Evolutionary conservation across 1,139 yeast genomes (phyloP).

Genomic region (Meyerozyma guilliermondii): DNA sequence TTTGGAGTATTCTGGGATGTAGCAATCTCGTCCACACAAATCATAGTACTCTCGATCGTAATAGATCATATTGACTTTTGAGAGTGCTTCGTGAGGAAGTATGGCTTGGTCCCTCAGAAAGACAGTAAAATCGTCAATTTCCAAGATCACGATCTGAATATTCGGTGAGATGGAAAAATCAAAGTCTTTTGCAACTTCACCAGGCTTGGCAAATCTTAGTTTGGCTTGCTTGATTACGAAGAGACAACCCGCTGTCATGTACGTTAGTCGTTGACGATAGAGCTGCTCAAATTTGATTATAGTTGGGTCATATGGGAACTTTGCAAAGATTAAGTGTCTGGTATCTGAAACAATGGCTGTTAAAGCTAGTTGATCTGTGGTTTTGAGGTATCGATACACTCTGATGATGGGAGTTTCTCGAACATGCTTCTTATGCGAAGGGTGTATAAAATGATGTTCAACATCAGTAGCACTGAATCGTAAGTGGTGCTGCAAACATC

Average conservation of each 20-base stretch:
- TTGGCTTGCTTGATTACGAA: slow-evolving; percentile 22
- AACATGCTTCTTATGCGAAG: slow-evolving; percentile 6
- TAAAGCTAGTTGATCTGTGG: slow-evolving; percentile 16
- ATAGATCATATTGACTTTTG: slow-evolving; percentile 16
- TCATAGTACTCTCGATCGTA: slow-evolving; percentile 11
- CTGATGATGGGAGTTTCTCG: slow-evolving; percentile 24
- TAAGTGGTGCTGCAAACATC: neutral
- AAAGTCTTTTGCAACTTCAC: slow-evolving; percentile 4
- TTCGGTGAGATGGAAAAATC: slow-evolving; percentile 2
- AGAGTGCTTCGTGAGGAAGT: slow-evolving; percentile 15
- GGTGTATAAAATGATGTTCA: slow-evolving; percentile 15
- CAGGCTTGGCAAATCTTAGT: slow-evolving; percentile 17
- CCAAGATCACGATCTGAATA: slow-evolving; percentile 19
- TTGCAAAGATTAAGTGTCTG: slow-evolving; percentile 24
- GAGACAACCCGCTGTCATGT: slow-evolving; percentile 19
- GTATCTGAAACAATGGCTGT: slow-evolving; percentile 30
- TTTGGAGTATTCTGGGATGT: neutral
- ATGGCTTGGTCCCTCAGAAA: slow-evolving; percentile 26
- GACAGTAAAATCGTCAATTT: slow-evolving; percentile 21
- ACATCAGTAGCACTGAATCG: slow-evolving; percentile 12
- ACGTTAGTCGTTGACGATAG: slow-evolving; percentile 29
- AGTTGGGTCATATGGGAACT: slow-evolving; percentile 24
- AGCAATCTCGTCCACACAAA: slow-evolving; percentile 5
- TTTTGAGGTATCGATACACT: slow-evolving; percentile 19
- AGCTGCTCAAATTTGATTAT: slow-evolving; percentile 25